Conservation (phyloP, 140 eudicot genomes). For the Flaveria floridana region DNA sequence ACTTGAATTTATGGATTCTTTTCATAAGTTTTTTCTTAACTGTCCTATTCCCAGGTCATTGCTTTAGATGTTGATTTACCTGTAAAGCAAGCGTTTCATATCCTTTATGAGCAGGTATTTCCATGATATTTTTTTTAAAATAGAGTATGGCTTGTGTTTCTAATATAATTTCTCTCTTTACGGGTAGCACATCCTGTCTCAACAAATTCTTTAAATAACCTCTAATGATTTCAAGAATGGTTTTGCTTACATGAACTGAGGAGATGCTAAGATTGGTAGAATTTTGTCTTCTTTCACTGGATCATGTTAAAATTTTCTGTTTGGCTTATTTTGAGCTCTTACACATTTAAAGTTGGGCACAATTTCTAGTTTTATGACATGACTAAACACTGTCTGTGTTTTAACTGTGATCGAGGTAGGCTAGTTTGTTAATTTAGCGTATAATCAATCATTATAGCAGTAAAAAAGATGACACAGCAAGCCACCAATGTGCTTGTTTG, state of each 20-base stretch:
- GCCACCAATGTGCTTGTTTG: neutral
- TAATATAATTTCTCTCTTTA: neutral
- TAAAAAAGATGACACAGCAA: neutral
- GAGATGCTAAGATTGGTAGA: neutral
- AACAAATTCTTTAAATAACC: neutral
- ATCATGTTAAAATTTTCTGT: constrained; percentile 6
- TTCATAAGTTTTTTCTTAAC: neutral
- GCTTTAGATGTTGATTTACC: constrained; percentile 96
- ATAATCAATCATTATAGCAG: neutral
- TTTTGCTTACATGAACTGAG: neutral
- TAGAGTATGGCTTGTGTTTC: constrained; percentile 12
- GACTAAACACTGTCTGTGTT: neutral
- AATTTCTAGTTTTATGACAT: constrained; percentile 2
- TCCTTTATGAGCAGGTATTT: constrained; percentile 91
- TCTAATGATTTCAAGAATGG: neutral
- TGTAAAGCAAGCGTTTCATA: constrained; percentile 96
- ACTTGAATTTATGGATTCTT: neutral
- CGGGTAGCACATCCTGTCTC: neutral
- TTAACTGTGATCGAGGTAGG: neutral
- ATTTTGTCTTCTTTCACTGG: neutral
- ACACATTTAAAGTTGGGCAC: neutral
- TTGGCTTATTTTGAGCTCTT: neutral
- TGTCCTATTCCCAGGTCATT: constrained; percentile 59
- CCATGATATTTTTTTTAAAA: neutral
- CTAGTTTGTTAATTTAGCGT: neutral